Evolutionary conservation across 1,139 yeast genomes (phyloP), one percentile per base, ranked within the genome.

Genomic region (Groenewaldozyma auringiensis): DNA sequence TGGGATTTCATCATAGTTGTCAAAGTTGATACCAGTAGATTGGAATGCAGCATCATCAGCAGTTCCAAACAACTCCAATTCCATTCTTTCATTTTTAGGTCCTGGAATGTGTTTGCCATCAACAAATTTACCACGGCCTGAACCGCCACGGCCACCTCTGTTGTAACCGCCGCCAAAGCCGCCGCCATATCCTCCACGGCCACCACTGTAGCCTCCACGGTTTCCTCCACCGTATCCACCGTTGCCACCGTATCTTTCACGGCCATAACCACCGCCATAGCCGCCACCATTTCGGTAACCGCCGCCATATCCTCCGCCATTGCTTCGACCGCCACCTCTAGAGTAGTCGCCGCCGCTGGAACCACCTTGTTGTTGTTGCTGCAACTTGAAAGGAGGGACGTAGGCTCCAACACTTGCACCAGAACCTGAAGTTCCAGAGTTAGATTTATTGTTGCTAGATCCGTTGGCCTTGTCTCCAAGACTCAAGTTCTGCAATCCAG

Each of bases 11-110:
- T 92, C 98, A 69, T 94, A 92, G 74, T 87, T 88, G 68, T 92
- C 99, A 64, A 92, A 92, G 74, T 92, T 92, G 71, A 92, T 94
- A 74, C 99, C 99, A 41, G 96, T 85, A 43, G 94, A 82, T 73
- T 85, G 96, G 76, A 81, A 81, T 41, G 68, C 67, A 47, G 87
- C 69, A 66, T 88, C 97, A 47, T 89, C 95, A 43, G 82, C 78
- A 45, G 79, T 79, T 60, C 98, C 98, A 61, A 85, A 94, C 56
- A 94, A 74, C 63, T 87, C 92, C 50, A 75, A 60, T 70, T 92
- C 98, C 57, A 83, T 62, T 50, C 74, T 71, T 61, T 78, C 79
- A 66, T 85, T 84, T 55, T 73, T 75, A 45, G 80, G 76, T 49
- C 95, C 87, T 48, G 95, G 95, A 55, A 79, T 75, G 66, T 92